A percentile compares a stretch with the other conserved stretches of the same genome.
These are phyloP conservation scores for Leishmania amazonensis DNA, from an alignment of 208 protist genomes.

Conservation along the genomic window DNA sequence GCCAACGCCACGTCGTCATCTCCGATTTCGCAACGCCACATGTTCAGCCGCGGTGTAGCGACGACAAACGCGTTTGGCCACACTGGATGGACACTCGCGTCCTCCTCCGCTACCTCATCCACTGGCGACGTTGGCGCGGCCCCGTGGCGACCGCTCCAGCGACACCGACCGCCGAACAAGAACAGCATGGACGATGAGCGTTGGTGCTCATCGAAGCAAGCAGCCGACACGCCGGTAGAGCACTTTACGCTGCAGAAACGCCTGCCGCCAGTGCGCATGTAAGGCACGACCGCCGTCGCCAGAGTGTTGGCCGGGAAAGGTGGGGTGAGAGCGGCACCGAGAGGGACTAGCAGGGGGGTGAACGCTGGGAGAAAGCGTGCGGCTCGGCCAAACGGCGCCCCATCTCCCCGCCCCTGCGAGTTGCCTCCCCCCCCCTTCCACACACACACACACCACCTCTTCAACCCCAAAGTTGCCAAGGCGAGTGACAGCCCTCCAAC, in stretches of 20 bases:
- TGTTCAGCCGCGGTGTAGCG: not conserved
- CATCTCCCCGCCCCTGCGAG: not conserved
- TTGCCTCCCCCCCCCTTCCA: no score
- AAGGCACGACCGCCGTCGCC: not conserved
- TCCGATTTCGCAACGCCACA: not conserved
- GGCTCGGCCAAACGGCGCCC: not conserved
- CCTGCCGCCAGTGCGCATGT: slow-evolving; percentile 33
- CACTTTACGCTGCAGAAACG: slow-evolving; percentile 61
- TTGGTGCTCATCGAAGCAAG: slow-evolving; percentile 46
- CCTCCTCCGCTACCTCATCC: not conserved
- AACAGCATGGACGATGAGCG: slow-evolving; percentile 1
- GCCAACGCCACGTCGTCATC: not conserved
- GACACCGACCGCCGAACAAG: not conserved
- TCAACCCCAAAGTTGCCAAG: not conserved
- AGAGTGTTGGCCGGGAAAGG: not conserved
- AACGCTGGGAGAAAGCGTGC: not conserved
- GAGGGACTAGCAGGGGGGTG: not conserved
- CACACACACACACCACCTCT: no score
- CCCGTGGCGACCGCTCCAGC: no score
- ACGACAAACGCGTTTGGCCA: not conserved
- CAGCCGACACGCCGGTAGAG: slow-evolving; percentile 41
- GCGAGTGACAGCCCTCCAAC: not conserved
- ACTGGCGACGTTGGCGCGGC: not conserved
- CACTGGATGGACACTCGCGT: slow-evolving; percentile 10
- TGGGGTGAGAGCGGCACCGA: not conserved